Evolutionary conservation across 768 basidiomycete genomes (phyloP).

Genomic region (Psilocybe subaeruginosa): DNA sequence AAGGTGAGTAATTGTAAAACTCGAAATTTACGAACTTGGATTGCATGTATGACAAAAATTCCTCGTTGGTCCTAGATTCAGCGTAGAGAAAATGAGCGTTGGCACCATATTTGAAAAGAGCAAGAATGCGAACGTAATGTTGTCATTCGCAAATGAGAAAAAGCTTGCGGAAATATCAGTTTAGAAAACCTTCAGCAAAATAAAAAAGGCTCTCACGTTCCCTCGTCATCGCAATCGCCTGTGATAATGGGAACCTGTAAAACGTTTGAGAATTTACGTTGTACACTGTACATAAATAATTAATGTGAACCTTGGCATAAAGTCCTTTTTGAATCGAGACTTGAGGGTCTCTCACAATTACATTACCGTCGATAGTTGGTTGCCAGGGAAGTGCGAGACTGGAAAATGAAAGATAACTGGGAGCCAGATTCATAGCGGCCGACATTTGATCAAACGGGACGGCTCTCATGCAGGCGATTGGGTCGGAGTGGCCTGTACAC

Average conservation of each 20-base stretch:
- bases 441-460: background rate
- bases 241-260: background rate
- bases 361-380: background rate
- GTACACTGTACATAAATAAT: background rate
- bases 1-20: no score
- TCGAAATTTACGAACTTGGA: background rate
- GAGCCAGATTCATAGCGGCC: background rate
- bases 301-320: background rate
- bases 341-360: background rate
- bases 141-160: background rate
- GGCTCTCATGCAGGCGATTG: background rate
- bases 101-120: background rate
- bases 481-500: background rate
- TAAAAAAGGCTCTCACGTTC: background rate
- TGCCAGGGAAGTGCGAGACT: background rate
- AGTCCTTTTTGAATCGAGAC: background rate
- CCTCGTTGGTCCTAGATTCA: background rate
- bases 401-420: background rate
- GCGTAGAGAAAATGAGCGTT: background rate
- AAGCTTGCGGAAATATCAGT: background rate
- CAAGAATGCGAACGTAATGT: background rate
- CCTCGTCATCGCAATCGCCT: constrained; percentile 2
- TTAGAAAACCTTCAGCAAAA: background rate
- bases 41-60: background rate
- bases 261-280: background rate